Evolutionary conservation across 306 rosid species (phyloP), one percentile per base, ranked within the genome.

Genomic region (Gleditsia sinensis): DNA sequence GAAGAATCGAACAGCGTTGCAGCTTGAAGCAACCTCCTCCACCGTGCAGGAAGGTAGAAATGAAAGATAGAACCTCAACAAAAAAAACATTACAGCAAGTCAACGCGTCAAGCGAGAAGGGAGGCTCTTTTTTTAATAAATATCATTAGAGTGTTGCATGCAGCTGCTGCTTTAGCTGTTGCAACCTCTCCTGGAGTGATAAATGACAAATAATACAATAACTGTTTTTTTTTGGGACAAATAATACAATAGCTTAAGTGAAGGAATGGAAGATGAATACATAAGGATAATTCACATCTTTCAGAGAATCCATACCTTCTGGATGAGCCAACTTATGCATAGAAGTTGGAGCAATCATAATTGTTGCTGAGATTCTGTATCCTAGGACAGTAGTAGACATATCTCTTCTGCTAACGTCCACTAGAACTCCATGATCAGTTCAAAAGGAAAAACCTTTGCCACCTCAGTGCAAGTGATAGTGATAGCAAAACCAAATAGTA

Each of bases 151-250:
- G 90, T 85, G 61, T 90, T 57, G 28, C 85, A 74, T n/a, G 89
- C 77, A 70, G 90, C 92, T 7, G 96, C 89, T 9, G 92, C 96
- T 84, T 86, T 82, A 43, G 96, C 96, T 16, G 96, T 87, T 71
- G 92, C 90, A 3, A 78, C 78, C 83, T 90, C 96, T 67, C 96
- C 96, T 90, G 80, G 5, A 48, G 57, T 17, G 24, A 79, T 28
- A 36, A 40, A 55, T 10, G 71, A 16, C 16, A 53, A 30, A 56
- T 4, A 59, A 58, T 34, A 5, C 24, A 39, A 61, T 46, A 32
- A 9, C n/a, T n/a, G n/a, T n/a, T n/a, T n/a, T n/a, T n/a, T n/a
- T n/a, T n/a, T n/a, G n/a, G n/a, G n/a, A n/a, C n/a, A n/a, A n/a
- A n/a, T n/a, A n/a, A n/a, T n/a, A n/a, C n/a, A n/a, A n/a, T n/a